Conservation (phyloP, 1,284 basidiomycete genomes). For the Melampsora larici-populina region DNA sequence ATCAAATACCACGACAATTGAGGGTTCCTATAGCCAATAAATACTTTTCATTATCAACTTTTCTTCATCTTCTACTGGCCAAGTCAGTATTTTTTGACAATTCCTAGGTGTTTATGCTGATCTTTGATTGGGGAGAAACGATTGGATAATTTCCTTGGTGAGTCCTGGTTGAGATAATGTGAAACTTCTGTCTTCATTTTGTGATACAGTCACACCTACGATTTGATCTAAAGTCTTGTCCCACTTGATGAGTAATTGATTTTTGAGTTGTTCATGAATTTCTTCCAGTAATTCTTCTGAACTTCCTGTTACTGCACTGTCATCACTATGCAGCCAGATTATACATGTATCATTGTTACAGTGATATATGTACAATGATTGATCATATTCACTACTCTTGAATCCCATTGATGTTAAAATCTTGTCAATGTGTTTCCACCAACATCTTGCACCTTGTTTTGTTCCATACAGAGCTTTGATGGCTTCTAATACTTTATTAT, state of each 20-base stretch:
- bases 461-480: slow-evolving; percentile 13
- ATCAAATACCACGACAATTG: too few species aligned
- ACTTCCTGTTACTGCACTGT: background rate
- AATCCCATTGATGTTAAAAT: background rate
- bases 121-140: too few species aligned
- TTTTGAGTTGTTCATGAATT: background rate
- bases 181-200: background rate
- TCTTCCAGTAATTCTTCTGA: background rate
- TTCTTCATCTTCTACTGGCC: too few species aligned
- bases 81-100: too few species aligned
- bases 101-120: too few species aligned
- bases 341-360: background rate
- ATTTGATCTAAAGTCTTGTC: background rate
- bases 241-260: slow-evolving; percentile 10
- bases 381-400: background rate
- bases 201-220: background rate
- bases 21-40: too few species aligned
- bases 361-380: background rate
- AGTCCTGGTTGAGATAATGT: background rate
- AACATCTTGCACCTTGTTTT: slow-evolving; percentile 8
- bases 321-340: slow-evolving; percentile 11
- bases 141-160: too few species aligned
- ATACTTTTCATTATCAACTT: too few species aligned
- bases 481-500: too few species aligned
- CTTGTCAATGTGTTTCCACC: slow-evolving; percentile 8